Conservation (phyloP, 768 basidiomycete genomes). For the Russula foetens region DNA sequence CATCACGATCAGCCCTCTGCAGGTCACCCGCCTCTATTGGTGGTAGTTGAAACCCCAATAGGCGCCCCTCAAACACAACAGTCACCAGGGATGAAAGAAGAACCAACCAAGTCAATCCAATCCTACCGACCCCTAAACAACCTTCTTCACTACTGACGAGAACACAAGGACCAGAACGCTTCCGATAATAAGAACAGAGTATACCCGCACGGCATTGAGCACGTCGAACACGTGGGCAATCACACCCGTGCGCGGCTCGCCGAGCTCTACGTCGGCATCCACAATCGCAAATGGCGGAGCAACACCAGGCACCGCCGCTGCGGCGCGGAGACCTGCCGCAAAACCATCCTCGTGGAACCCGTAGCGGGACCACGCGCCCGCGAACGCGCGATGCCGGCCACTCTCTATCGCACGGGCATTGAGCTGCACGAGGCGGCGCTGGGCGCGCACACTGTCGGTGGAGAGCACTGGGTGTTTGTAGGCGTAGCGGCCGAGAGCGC, state of each 20-base stretch:
- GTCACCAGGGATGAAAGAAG: too few species aligned
- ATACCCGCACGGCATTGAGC: not conserved
- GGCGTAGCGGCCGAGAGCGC: constrained; percentile 41
- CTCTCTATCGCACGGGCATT: constrained; percentile 22
- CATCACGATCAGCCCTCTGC: too few species aligned
- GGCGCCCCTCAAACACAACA: not conserved
- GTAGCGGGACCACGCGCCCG: constrained; percentile 65
- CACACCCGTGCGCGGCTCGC: not conserved
- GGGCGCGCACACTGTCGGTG: constrained; percentile 45
- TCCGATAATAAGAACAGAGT: not conserved
- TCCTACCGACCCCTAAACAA: not conserved
- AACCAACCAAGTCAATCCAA: too few species aligned
- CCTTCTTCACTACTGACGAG: not conserved
- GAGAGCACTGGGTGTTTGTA: constrained; percentile 70
- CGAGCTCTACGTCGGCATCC: not conserved
- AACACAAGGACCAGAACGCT: not conserved
- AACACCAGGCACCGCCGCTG: not conserved
- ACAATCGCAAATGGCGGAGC: not conserved
- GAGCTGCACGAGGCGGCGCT: constrained; percentile 44
- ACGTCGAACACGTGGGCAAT: not conserved
- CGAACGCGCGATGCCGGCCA: constrained; percentile 52
- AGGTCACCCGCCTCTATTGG: too few species aligned
- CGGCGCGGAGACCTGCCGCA: constrained; percentile 35
- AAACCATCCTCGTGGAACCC: constrained; percentile 84
- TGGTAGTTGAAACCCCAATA: too few species aligned